Evolutionary conservation across 176 grass and related monocot species (phyloP).

Genomic region (Zea luxurians): DNA sequence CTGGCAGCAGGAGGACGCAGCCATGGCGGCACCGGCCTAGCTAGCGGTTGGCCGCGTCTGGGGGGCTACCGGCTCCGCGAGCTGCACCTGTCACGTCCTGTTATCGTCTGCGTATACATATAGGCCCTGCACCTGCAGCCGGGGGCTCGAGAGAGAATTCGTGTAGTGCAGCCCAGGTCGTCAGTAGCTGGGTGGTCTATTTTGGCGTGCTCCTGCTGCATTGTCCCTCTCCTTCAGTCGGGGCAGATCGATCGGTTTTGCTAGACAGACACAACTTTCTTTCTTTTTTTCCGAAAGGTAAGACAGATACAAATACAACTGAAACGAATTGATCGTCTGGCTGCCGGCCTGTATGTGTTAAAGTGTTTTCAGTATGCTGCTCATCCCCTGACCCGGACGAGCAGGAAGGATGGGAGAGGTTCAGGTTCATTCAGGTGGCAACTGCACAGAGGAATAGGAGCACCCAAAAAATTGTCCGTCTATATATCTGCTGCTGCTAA

Average conservation of each 20-base stretch:
- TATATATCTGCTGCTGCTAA: not conserved
- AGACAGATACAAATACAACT: not conserved
- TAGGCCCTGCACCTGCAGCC: not conserved
- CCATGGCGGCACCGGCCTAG: constrained; percentile 1
- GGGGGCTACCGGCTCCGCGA: not conserved
- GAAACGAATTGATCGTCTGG: not conserved
- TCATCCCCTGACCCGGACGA: not conserved
- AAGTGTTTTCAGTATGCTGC: not conserved
- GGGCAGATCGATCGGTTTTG: not conserved
- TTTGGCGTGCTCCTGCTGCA: not conserved
- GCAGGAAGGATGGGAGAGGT: not conserved
- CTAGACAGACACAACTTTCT: not conserved
- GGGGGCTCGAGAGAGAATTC: not conserved
- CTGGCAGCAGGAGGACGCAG: not conserved
- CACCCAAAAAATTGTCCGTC: too few species aligned
- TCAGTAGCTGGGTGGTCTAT: constrained; percentile 9
- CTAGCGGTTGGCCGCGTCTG: too few species aligned
- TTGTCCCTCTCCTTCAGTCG: not conserved
- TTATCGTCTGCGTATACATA: constrained; percentile 17
- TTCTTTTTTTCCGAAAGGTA: too few species aligned
- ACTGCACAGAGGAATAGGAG: too few species aligned
- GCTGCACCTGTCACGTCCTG: not conserved
- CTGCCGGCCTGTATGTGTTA: not conserved
- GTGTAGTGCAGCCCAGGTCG: too few species aligned
- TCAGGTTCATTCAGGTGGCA: not conserved